These are phyloP conservation scores for Akanthomyces dipterigenus DNA, from an alignment of 2,329 filamentous ascomycete species.

Conservation along the genomic window DNA sequence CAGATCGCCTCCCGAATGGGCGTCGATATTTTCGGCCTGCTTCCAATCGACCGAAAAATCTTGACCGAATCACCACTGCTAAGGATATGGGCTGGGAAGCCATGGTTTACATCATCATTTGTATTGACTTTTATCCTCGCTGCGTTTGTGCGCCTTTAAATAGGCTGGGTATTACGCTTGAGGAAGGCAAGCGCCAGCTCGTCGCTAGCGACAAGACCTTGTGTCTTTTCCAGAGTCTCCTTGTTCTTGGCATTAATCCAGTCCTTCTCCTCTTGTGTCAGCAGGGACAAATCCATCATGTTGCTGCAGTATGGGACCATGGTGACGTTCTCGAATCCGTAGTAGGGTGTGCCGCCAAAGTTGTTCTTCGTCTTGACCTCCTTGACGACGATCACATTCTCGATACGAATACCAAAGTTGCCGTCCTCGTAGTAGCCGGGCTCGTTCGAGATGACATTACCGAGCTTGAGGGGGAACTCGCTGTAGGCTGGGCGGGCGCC, in stretches of 20 bases:
- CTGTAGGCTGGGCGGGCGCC: slow-evolving; percentile 87
- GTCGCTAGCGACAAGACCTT: slow-evolving; percentile 67
- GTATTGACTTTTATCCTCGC: slow-evolving; percentile 67
- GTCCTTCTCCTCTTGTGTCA: slow-evolving; percentile 67
- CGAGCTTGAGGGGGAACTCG: slow-evolving; percentile 81
- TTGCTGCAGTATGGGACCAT: slow-evolving; percentile 94
- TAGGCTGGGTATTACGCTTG: slow-evolving; percentile 70
- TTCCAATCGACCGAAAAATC: slow-evolving; percentile 29
- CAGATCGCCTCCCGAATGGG: slow-evolving; percentile 39
- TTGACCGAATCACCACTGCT: slow-evolving; percentile 34
- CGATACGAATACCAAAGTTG: slow-evolving; percentile 88
- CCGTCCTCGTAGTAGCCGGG: slow-evolving; percentile 97
- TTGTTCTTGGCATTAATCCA: slow-evolving; percentile 86
- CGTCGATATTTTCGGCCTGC: slow-evolving; percentile 30
- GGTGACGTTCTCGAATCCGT: slow-evolving; percentile 95
- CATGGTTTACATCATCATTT: slow-evolving; percentile 63
- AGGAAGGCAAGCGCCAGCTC: slow-evolving; percentile 71
- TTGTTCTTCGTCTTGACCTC: slow-evolving; percentile 81
- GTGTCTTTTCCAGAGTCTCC: slow-evolving; percentile 77
- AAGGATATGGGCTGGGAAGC: slow-evolving; percentile 47
- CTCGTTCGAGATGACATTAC: slow-evolving; percentile 93
- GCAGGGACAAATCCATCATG: slow-evolving; percentile 66
- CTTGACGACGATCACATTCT: slow-evolving; percentile 88
- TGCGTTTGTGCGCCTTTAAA: slow-evolving; percentile 39
- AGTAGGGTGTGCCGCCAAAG: slow-evolving; percentile 89